These are phyloP conservation scores for Amaranthus tricolor DNA, from an alignment of 179 eudicot species.

Conservation along the genomic window DNA sequence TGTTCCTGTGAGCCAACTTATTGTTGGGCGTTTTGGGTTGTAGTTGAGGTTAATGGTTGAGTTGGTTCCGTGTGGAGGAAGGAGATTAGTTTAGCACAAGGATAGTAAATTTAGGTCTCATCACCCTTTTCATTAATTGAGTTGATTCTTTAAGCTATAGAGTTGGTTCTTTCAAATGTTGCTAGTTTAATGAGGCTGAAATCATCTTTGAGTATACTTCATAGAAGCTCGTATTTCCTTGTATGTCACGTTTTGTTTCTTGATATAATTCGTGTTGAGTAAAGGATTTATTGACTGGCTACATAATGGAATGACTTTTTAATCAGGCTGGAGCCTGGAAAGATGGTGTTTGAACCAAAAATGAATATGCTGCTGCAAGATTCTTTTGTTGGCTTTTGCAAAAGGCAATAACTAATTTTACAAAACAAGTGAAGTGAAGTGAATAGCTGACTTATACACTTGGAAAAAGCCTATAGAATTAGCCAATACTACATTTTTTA, in stretches of 20 bases:
- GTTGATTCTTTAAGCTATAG: constrained; percentile 1
- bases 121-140: background rate
- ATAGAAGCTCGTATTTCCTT: background rate
- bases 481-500: too few relatives aligned
- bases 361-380: too few relatives aligned
- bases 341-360: too few relatives aligned
- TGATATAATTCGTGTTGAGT: background rate
- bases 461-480: too few relatives aligned
- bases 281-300: too few relatives aligned
- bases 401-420: too few relatives aligned
- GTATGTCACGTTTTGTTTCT: background rate
- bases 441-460: too few relatives aligned
- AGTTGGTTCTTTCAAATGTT: background rate
- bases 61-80: background rate
- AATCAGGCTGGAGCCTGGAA: too few relatives aligned
- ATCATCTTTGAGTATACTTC: background rate
- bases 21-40: background rate
- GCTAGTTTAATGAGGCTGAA: background rate
- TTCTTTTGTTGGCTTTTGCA: too few relatives aligned
- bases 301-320: too few relatives aligned
- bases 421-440: too few relatives aligned
- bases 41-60: background rate
- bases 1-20: background rate
- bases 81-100: background rate
- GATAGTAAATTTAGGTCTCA: background rate